These are phyloP conservation scores for Phaeosphaeria sp. DNA, from an alignment of 2,329 filamentous ascomycete genomes.

Conservation along the genomic window DNA sequence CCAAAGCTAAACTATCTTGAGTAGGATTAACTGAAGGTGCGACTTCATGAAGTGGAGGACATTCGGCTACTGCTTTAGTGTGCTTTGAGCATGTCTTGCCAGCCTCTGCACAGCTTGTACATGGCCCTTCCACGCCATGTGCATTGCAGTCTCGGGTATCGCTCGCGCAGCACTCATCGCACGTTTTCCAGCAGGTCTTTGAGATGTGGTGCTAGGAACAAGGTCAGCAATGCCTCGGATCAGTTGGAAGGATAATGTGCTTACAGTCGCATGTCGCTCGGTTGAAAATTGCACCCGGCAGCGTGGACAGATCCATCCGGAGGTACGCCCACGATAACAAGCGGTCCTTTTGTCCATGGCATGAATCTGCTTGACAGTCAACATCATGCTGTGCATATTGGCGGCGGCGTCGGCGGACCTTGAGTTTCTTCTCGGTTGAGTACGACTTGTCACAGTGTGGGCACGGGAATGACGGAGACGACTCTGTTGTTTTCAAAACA, in stretches of 20 bases:
- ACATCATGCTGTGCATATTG: not conserved
- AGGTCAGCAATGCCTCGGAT: not conserved
- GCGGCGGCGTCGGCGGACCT: not conserved
- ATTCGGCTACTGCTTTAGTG: constrained; percentile 1
- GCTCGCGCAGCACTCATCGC: constrained; percentile 20
- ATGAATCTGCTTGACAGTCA: constrained; percentile 2
- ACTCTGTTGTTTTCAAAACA: not conserved
- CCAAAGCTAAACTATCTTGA: too few relatives aligned
- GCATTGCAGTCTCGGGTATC: constrained; percentile 11
- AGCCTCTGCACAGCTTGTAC: constrained; percentile 10
- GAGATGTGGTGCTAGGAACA: constrained; percentile 9
- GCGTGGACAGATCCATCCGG: constrained; percentile 11
- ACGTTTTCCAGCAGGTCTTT: constrained; percentile 18
- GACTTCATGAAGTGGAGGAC: too few relatives aligned
- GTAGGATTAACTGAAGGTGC: too few relatives aligned
- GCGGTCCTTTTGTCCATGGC: not conserved
- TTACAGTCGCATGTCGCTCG: constrained; percentile 5
- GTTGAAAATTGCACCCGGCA: constrained; percentile 4
- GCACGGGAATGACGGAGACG: not conserved
- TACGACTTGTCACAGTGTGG: constrained; percentile 10
- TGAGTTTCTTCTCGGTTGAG: not conserved
- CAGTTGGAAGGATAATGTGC: not conserved
- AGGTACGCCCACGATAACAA: constrained; percentile 2
- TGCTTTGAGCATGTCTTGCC: constrained; percentile 15
- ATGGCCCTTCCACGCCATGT: constrained; percentile 1